Base-by-base conservation (phyloP, 2,329 filamentous ascomycete species). In the Trichoderma cornu-damae region DNA sequence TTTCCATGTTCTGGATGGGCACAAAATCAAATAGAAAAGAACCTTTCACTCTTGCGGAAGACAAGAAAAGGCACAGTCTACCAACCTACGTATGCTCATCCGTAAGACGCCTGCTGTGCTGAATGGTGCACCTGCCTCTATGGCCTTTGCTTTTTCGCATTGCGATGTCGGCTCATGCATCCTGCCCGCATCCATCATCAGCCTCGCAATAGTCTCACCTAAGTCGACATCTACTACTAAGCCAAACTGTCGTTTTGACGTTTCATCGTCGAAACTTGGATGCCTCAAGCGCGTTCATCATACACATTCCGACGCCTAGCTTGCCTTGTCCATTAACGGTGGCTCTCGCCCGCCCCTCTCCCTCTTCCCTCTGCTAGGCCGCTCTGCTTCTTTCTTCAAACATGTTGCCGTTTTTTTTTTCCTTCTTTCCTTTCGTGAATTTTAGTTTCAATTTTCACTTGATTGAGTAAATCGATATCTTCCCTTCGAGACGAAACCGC, bases 191-290 rank as follows among this genome's bases (percentile, higher is more conserved):
- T 30, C 28, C 9, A 12, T 30, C 28, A 16, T 9, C 28, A 9
- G 18, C 47, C 20, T 30, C 30, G 12, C 32, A 30, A 24, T 4
- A 28, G 8, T 56, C 53, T 56, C 14, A 56, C 44, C 53, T 49
- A 35, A 56, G 53, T 56, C 44, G 44, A 20, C 14, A 11, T 12
- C 9, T 49, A 32, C 53, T 49, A 49, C 44, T 56, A 56, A 56
- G 53, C 53, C 28, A 24, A 30, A 28, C 8, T 34, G 18, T 18
- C 3, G 18, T 16, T 26, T 42, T 8, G 2, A 24, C 24, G 18
- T 24, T 49, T 22, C 34, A 20, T 37, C 22, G 22, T 32, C 3
- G 44, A 34, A 30, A 5, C n/a, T 42, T n/a, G 30, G 14, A 14
- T 1, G 1, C 35, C 9, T 42, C n/a, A 12, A 49, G 20, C 14